These are phyloP conservation scores for Tylopilus vinaceipallidus DNA, from an alignment of 768 basidiomycete genomes.

Conservation along the genomic window DNA sequence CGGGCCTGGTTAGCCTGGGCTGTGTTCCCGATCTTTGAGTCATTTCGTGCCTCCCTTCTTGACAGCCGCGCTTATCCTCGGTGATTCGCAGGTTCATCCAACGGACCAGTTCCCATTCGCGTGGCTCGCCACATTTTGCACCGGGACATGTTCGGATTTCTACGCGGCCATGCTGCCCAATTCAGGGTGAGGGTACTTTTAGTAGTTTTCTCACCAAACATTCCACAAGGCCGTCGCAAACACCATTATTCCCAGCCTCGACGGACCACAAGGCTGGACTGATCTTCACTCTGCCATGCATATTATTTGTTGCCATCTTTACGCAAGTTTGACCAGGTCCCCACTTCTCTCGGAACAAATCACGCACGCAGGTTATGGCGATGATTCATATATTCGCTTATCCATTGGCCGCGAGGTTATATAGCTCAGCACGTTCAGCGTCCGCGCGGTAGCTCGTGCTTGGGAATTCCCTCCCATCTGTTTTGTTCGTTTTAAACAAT, in stretches of 20 bases:
- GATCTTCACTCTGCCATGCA: not conserved
- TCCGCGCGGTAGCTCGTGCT: not conserved
- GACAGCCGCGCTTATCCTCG: not conserved
- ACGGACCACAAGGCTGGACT: not conserved
- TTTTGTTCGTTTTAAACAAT: constrained; percentile 9
- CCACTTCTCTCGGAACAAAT: not conserved
- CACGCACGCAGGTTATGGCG: constrained; percentile 8
- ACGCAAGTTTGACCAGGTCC: not conserved
- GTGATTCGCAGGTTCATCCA: not conserved
- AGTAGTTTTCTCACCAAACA: not conserved
- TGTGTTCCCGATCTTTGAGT: not conserved
- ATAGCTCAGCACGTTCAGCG: constrained; percentile 7
- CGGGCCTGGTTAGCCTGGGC: too few relatives aligned
- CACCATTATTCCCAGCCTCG: not conserved
- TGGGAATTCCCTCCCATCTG: not conserved
- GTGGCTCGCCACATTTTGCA: not conserved
- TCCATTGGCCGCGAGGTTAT: constrained; percentile 6
- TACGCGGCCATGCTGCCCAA: not conserved
- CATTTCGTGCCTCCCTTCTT: not conserved
- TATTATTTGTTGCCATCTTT: not conserved
- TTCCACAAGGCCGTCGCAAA: not conserved
- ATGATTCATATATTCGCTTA: constrained; percentile 14
- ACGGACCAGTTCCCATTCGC: too few relatives aligned
- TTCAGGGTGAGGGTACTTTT: not conserved
- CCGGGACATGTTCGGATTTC: not conserved